Percentiles rank a stretch among this genome's conserved stretches.
Conservation (phyloP, 148 eudicot species). For the Fallopia convolvulus region DNA sequence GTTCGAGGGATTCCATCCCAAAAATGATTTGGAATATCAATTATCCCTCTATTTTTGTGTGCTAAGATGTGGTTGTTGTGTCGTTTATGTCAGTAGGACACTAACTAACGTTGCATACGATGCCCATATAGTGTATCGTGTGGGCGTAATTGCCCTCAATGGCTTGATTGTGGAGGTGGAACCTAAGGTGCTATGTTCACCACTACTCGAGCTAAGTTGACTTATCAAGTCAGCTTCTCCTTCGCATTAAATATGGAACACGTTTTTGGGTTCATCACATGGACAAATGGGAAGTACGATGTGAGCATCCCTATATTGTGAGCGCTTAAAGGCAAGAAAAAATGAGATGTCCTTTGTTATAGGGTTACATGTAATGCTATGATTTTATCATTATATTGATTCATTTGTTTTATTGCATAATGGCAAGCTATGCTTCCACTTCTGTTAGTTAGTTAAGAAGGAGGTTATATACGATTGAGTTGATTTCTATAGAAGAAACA, state of each 20-base stretch:
- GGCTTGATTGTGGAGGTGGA: constrained; percentile 37
- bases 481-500: too few relatives aligned
- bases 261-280: background rate
- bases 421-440: too few relatives aligned
- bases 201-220: too few relatives aligned
- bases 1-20: constrained; percentile 28
- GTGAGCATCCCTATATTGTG: background rate
- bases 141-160: constrained; percentile 28
- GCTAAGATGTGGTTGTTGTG: constrained; percentile 7
- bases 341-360: background rate
- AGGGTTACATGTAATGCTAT: too few relatives aligned
- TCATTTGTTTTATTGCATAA: too few relatives aligned
- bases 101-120: constrained; percentile 48
- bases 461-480: too few relatives aligned
- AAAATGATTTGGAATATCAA: constrained; percentile 48
- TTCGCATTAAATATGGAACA: background rate
- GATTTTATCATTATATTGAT: too few relatives aligned
- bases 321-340: background rate
- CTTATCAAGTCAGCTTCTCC: too few relatives aligned
- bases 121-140: constrained; percentile 28
- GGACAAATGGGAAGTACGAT: background rate
- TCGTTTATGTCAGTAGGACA: constrained; percentile 36
- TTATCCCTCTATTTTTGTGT: constrained; percentile 60
- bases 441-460: too few relatives aligned
- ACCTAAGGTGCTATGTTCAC: constrained; percentile 15